Base-by-base conservation (phyloP, 108 stramenopile species). In the Epithemia pelagica region DNA sequence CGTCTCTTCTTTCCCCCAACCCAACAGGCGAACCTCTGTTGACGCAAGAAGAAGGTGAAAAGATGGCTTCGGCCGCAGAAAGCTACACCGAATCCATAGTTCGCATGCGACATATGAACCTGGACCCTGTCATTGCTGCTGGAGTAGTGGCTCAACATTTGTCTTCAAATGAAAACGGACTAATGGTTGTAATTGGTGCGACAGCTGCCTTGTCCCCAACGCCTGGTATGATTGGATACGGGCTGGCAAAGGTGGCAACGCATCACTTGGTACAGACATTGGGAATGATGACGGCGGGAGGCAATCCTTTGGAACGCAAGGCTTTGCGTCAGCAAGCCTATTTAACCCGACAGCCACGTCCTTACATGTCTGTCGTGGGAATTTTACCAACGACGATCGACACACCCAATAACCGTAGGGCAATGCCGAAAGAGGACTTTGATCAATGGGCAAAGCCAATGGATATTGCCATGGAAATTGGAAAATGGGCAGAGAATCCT, bases 341-440 rank as follows among this genome's bases (percentile, higher is more conserved):
- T 25, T 52, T 22, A 15, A 20, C 64, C 0, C 62, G 73, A 46
- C 73, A 73, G 59, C 51, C 78, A 28, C 52, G 29, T 7, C 65
- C 58, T 15, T 68, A 78, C 58, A 51, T 79, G 37, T 64, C 75
- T 28, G 78, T 72, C 10, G 74, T 92, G 29, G 88, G 85, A 22
- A 82, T 92, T 56, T 66, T 92, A 27, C 90, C 90, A 3, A 75
- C 83, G 3, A 92, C 85, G 64, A 68, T 92, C 51, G 90, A 92
- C 58, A 92, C 90, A 15, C 86, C 86, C 20, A 59, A 68, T 26
- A 92, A 92, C 73, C 87, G 90, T n/a, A 58, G 64, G 59, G 74
- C 82, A 64, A 78, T 77, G 75, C 75, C 84, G 32, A 63, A 65
- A 23, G 76, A 54, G 5, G 63, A 79, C 56, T 74, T 72, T 52